Evolutionary conservation across 257 asterid genomes (phyloP), one percentile per base, ranked within the genome.

Genomic region (Nicotiana paniculata): DNA sequence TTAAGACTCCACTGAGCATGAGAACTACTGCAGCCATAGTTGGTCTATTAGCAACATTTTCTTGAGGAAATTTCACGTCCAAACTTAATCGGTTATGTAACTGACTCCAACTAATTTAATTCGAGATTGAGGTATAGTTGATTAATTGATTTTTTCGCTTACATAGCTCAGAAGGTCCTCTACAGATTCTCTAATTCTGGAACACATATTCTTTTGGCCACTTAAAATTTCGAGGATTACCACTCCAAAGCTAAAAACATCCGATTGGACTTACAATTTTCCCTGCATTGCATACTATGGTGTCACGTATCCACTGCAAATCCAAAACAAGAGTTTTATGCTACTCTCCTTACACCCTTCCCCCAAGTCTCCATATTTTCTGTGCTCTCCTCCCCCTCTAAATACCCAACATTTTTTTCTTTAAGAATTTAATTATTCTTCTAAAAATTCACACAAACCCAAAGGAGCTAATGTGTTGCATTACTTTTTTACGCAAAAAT

Each of bases 301-400:
- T 6, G 86, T 53, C 85, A 86, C 83, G 57, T 86, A 83, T 39
- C 86, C 88, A 35, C 83, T 86, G 37, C 82, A 86, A 83, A 54
- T 7, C 15, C 57, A 9, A 70, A 7, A 77, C 30, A 53, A 28
- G 67, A 77, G 9, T 32, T 24, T 32, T 32, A 32, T 32, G 4
- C 35, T 32, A 32, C 35, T 32, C 35, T 32, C 35, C 35, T 32
- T 32, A 32, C 35, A 5, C 35, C 5, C 4, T 32, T 32, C 35
- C 5, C 35, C 35, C 35, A 32, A 32, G 35, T 32, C 35, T 32
- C 4, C 0, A 3, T 32, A 0, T 32, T 32, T 32, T 3, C 35
- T 3, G 4, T 32, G 35, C 4, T 32, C 35, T 32, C 33, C 33
- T 32, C 35, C 35, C 35, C 35, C 35, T 32, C 5, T 5, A 32